These are phyloP conservation scores for Acacia crassicarpa DNA, from an alignment of 306 rosid species.

Conservation along the genomic window DNA sequence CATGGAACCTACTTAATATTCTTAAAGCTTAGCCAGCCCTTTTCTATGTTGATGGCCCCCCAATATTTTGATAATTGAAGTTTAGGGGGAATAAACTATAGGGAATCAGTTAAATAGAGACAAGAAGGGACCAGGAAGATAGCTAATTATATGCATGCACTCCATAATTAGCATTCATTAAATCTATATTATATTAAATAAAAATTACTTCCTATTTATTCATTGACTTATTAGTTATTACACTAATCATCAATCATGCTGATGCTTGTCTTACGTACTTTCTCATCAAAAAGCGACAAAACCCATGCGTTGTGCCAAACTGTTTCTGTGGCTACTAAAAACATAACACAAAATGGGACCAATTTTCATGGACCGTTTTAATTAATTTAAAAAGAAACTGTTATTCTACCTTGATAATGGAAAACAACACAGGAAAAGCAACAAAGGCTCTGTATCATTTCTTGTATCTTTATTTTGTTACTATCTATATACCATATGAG, in stretches of 20 bases:
- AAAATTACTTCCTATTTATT: conserved; percentile 9
- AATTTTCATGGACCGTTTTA: not conserved
- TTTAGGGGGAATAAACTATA: not conserved
- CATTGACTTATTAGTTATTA: not conserved
- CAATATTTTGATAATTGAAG: not conserved
- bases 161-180: not conserved
- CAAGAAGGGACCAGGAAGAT: conserved; percentile 21
- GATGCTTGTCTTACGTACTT: conserved; percentile 13
- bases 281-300: conserved; percentile 27
- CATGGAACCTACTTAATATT: not conserved
- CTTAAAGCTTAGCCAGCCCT: not conserved
- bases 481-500: not conserved
- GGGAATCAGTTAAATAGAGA: conserved; percentile 16
- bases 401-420: not conserved
- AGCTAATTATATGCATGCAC: not conserved
- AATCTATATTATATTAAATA: not conserved
- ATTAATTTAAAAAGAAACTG: not conserved
- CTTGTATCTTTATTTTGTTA: not conserved
- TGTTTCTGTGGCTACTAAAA: conserved; percentile 4
- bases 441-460: not conserved
- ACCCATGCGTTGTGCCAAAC: conserved; percentile 5
- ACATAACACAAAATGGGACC: conserved; percentile 10
- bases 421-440: conserved; percentile 11
- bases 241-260: not conserved
- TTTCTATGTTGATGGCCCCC: not conserved